Base-by-base conservation (phyloP, 768 basidiomycete species). In the Pisolithus tinctorius region DNA sequence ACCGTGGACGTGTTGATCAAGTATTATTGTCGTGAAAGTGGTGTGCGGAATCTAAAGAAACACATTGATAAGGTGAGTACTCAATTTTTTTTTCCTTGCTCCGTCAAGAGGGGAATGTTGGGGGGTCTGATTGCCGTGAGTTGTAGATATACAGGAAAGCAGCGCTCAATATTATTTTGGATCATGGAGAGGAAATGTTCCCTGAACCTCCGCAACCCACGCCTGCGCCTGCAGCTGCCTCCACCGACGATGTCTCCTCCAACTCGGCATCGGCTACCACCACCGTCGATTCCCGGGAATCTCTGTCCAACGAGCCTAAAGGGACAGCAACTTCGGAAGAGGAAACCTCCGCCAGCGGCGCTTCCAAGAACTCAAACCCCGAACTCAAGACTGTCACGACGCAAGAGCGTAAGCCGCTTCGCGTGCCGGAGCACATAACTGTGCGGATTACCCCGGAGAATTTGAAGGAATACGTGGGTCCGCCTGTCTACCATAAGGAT, bases 21-120 rank as follows among this genome's bases (percentile, higher is more conserved):
- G 65, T 97, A 93, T 67, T 98, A 98, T 68, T 94, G 92, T 65
- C 80, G 96, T 23, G 96, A 99, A 73, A 95, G 92, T 59, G 96
- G 96, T 41, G 96, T 99, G 29, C 76, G 96, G 45, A 93, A 93
- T 63, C 63, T 99, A 65, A 98, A 98, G 83, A 98, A 99, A 71
- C 89, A 94, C 61, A 95, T 99, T 49, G 95, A 99, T 63, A 98
- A 98, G 83, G 93, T 92, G 53, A 2, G 36, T 31, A n/a, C 27
- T n/a, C 11, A 29, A 16, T 8, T 14, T 34, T 3, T 34, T 13
- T 13, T 13, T 4, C 11, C 14, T 31, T 34, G 7, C 8, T 31
- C 7, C 7, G 30, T 9, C 6, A 7, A 31, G 30, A 31, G 2
- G 8, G 8, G 1, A 13, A 34, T 46, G 17, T 49, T 53, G 45